Evolutionary conservation across 805 yeast genomes (phyloP).

Genomic region (Candida pseudofarinosa): DNA sequence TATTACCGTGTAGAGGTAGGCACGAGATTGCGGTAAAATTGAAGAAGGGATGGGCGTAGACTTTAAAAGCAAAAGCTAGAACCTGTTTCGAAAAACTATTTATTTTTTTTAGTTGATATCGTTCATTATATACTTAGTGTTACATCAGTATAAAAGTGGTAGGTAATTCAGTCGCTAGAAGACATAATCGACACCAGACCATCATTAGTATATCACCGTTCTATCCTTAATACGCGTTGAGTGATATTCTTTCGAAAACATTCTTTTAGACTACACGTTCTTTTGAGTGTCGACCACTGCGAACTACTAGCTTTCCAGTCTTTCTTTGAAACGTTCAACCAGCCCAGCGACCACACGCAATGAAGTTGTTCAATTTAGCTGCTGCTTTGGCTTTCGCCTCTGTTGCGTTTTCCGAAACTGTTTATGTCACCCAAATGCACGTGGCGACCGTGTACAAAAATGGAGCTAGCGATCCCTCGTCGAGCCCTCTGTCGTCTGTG

Average conservation of each 20-base stretch:
- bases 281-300: too few relatives aligned
- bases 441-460: slow-evolving; percentile 21
- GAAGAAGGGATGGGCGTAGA: neutral
- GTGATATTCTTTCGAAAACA: neutral
- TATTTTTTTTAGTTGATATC: neutral
- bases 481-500: slow-evolving; percentile 2
- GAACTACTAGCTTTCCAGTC: too few relatives aligned
- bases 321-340: too few relatives aligned
- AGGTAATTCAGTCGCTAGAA: neutral
- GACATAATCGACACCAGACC: neutral
- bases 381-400: slow-evolving; percentile 14
- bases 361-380: slow-evolving; percentile 21
- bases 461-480: slow-evolving; percentile 7
- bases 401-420: slow-evolving; percentile 20
- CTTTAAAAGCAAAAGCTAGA: neutral
- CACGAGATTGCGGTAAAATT: neutral
- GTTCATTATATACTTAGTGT: too few relatives aligned
- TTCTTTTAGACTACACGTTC: neutral
- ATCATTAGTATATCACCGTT: neutral
- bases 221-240: neutral
- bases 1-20: neutral
- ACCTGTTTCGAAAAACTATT: neutral
- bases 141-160: neutral
- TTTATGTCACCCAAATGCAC: slow-evolving; percentile 25
- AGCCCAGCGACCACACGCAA: too few relatives aligned